A percentile compares a stretch with the other conserved stretches of the same genome.
Conservation (phyloP, 164 flowering plant species). For the Magnolia kwangsiensis region DNA sequence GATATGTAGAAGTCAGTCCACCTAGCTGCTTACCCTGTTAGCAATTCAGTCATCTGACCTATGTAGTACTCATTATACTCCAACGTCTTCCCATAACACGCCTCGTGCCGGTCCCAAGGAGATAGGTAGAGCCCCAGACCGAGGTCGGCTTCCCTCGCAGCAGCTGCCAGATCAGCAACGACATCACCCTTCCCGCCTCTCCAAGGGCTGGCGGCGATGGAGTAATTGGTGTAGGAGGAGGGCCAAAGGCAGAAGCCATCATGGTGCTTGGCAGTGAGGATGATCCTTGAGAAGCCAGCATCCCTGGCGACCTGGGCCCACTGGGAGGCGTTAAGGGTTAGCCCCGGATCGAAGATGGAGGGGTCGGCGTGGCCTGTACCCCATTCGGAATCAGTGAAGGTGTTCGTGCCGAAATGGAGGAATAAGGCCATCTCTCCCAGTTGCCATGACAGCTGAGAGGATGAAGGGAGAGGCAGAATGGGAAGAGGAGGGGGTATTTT, state of each 20-base stretch:
- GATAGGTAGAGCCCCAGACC: conserved; percentile 80
- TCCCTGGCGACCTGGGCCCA: conserved; percentile 74
- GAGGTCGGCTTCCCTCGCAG: conserved; percentile 61
- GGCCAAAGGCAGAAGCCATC: conserved; percentile 99
- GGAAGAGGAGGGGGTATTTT: conserved; percentile 70
- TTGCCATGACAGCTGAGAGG: conserved; percentile 90
- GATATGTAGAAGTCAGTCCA: background rate
- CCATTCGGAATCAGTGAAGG: conserved; percentile 92
- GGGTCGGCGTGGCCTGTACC: conserved; percentile 78
- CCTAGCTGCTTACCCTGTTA: conserved; percentile 52
- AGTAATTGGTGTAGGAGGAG: conserved; percentile 67
- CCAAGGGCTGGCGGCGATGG: conserved; percentile 74
- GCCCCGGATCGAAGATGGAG: conserved; percentile 58
- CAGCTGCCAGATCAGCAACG: conserved; percentile 59
- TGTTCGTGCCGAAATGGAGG: conserved; percentile 96
- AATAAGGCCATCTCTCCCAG: conserved; percentile 64
- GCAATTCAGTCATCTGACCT: conserved; percentile 92
- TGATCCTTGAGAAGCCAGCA: conserved; percentile 62
- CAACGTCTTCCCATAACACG: conserved; percentile 59
- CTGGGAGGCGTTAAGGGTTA: conserved; percentile 56
- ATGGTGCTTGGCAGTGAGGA: conserved; percentile 89
- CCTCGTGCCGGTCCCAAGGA: conserved; percentile 98
- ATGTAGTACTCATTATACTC: conserved; percentile 85
- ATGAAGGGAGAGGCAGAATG: conserved; percentile 74
- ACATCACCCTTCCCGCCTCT: conserved; percentile 73